phyloP scores from a whole-genome alignment of 2,329 filamentous ascomycete species.

The Exutisphaerella laricina region DNA sequence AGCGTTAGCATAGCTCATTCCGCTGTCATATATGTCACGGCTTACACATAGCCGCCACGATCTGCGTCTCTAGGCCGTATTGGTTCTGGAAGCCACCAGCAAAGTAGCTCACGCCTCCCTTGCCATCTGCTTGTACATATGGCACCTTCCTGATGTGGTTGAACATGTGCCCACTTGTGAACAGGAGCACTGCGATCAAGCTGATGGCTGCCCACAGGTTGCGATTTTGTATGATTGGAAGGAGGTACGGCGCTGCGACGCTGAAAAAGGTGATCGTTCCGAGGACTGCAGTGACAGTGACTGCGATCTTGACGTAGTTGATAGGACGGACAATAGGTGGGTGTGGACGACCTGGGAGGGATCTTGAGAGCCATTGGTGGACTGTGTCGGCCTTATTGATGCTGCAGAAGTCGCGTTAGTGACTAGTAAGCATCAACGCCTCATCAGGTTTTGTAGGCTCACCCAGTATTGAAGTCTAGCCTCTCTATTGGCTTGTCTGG shows the following conservation, averaged over 20 bases:
- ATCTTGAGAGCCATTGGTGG: slow-evolving; percentile 70
- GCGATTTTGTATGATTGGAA: slow-evolving; percentile 79
- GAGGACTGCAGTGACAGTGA: slow-evolving; percentile 61
- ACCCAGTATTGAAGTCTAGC: slow-evolving; percentile 83
- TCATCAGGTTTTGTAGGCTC: slow-evolving; percentile 33
- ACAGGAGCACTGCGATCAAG: slow-evolving; percentile 82
- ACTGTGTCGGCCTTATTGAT: slow-evolving; percentile 70
- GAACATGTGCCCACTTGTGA: slow-evolving; percentile 98
- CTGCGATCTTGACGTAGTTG: slow-evolving; percentile 74
- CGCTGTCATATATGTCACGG: no score
- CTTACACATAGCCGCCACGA: slow-evolving; percentile 89
- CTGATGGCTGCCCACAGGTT: slow-evolving; percentile 91
- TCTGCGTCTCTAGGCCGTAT: slow-evolving; percentile 90
- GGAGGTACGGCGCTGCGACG: slow-evolving; percentile 69
- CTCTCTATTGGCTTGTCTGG: slow-evolving; percentile 62
- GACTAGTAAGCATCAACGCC: background rate
- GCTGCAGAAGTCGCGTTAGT: slow-evolving; percentile 41
- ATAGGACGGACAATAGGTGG: slow-evolving; percentile 76
- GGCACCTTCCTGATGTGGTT: slow-evolving; percentile 96
- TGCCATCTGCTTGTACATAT: slow-evolving; percentile 79
- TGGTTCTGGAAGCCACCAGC: slow-evolving; percentile 89
- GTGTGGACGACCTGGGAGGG: slow-evolving; percentile 70
- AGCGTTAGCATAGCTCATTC: slow-evolving; percentile 22
- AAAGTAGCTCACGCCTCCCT: slow-evolving; percentile 84
- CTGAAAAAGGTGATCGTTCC: slow-evolving; percentile 63